A percentile compares a stretch with the other conserved stretches of the same genome.
These are phyloP conservation scores for Penicillium digitatum DNA, from an alignment of 2,329 filamentous ascomycete genomes.

Conservation along the genomic window DNA sequence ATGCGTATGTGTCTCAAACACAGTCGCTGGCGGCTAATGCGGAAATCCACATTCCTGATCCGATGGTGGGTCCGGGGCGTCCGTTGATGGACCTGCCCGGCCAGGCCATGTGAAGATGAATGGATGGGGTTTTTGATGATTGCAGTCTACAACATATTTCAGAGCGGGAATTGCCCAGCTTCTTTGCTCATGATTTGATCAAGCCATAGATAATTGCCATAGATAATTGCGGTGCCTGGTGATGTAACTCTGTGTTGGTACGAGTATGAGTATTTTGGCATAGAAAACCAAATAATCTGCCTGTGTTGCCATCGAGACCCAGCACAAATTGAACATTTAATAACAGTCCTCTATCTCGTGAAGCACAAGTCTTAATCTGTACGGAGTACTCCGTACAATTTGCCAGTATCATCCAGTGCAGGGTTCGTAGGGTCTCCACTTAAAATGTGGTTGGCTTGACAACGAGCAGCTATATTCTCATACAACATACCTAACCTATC, in stretches of 20 bases:
- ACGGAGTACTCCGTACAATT: neutral
- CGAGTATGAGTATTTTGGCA: constrained; percentile 5
- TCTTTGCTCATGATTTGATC: neutral
- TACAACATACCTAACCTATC: neutral
- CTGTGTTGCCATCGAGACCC: neutral
- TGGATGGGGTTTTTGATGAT: constrained; percentile 4
- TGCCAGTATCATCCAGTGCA: neutral
- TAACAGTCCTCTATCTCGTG: neutral
- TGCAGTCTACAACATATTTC: neutral
- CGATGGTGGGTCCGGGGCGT: constrained; percentile 12
- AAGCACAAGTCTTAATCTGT: too few relatives aligned
- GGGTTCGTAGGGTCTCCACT: neutral
- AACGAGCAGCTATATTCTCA: neutral
- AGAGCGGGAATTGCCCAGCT: neutral
- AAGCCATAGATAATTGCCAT: neutral
- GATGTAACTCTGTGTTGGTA: constrained; percentile 2
- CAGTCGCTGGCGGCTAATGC: constrained; percentile 9
- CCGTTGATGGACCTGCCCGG: constrained; percentile 19
- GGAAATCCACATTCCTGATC: constrained; percentile 5
- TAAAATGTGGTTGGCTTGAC: constrained; percentile 2
- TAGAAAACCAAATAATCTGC: neutral
- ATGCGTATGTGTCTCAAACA: constrained; percentile 28
- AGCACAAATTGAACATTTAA: neutral
- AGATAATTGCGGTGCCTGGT: constrained; percentile 2
- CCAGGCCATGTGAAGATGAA: constrained; percentile 14